Conservation (phyloP, 73 alveolate genomes). For the Paramecium sonneborni region DNA sequence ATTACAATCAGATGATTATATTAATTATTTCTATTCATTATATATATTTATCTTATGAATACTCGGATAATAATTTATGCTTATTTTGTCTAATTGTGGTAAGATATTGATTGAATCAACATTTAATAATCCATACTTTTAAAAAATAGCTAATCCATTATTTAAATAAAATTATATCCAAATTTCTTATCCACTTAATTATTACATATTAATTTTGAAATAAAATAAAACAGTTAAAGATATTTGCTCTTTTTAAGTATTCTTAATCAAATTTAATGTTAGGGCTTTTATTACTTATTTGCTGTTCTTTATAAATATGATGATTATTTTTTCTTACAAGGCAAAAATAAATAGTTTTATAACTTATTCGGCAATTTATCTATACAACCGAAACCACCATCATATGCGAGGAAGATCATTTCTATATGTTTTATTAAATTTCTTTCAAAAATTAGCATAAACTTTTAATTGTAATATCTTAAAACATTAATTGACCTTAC, state of each 20-base stretch:
- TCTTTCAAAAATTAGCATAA: constrained; percentile 87
- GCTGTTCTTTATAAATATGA: constrained; percentile 72
- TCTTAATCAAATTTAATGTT: constrained; percentile 75
- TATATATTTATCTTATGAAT: constrained; percentile 87
- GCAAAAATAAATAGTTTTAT: constrained; percentile 82
- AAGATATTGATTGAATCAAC: constrained; percentile 89
- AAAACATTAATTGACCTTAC: constrained; percentile 83
- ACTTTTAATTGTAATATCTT: constrained; percentile 82
- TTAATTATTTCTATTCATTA: constrained; percentile 80
- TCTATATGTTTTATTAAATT: constrained; percentile 86
- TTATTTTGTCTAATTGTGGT: constrained; percentile 88
- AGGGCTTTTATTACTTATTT: constrained; percentile 75
- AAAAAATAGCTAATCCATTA: constrained; percentile 77
- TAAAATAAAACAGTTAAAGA: constrained; percentile 77
- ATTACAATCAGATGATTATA: constrained; percentile 86
- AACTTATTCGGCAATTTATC: constrained; percentile 75
- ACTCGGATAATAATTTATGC: constrained; percentile 88
- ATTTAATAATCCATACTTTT: constrained; percentile 71
- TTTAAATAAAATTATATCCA: constrained; percentile 79
- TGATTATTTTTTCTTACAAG: constrained; percentile 75
- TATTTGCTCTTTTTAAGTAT: constrained; percentile 76
- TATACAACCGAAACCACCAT: constrained; percentile 89
- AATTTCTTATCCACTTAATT: constrained; percentile 79
- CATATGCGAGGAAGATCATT: constrained; percentile 92
- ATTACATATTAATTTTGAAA: constrained; percentile 77